Evolutionary conservation across 495 filamentous ascomycete genomes (phyloP).

Genomic region (Penicillium salamii): DNA sequence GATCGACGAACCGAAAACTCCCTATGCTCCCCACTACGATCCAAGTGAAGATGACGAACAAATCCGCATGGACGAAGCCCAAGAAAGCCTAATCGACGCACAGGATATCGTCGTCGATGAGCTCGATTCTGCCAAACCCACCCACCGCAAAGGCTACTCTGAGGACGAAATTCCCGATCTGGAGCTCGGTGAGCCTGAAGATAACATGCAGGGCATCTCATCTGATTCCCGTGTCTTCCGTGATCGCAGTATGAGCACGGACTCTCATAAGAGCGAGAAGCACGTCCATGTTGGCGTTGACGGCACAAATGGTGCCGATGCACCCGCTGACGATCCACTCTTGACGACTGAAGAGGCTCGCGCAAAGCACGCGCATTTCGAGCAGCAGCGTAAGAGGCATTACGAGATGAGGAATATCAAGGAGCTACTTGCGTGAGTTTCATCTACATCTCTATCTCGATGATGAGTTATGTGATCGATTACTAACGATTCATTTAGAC

Average conservation of each 20-base stretch:
- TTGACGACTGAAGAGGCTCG: conserved; percentile 71
- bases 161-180: conserved; percentile 88
- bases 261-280: conserved; percentile 60
- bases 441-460: background rate
- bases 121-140: conserved; percentile 50
- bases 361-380: conserved; percentile 89
- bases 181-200: conserved; percentile 93
- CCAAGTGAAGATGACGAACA: conserved; percentile 82
- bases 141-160: conserved; percentile 34
- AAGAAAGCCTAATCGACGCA: conserved; percentile 50
- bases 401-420: conserved; percentile 99
- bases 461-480: no score
- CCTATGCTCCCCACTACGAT: conserved; percentile 88
- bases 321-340: conserved; percentile 53
- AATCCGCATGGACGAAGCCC: conserved; percentile 41
- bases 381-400: conserved; percentile 87
- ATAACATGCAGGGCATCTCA: conserved; percentile 37
- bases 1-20: conserved; percentile 97
- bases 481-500: conserved; percentile 22
- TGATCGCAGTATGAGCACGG: conserved; percentile 45
- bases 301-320: conserved; percentile 47
- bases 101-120: conserved; percentile 64
- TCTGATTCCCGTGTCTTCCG: conserved; percentile 42
- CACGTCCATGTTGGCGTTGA: conserved; percentile 74
- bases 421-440: conserved; percentile 73